Evolutionary conservation across 2,329 filamentous ascomycete species (phyloP).

Genomic region (Thelonectria olida): DNA sequence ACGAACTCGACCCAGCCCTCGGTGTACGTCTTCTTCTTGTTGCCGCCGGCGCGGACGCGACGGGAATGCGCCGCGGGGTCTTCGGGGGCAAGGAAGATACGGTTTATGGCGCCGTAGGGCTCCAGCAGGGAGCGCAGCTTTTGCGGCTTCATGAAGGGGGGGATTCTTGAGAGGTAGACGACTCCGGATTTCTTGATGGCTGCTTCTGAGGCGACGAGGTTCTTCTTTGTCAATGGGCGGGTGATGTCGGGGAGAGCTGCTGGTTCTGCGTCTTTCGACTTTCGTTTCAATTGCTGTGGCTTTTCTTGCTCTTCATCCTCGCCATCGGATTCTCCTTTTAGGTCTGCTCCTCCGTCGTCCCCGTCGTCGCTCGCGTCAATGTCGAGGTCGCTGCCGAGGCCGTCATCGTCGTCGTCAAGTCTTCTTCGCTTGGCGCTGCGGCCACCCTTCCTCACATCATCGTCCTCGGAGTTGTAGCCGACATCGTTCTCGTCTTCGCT

Average conservation of each 20-base stretch:
- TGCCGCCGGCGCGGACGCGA: slow-evolving; percentile 77
- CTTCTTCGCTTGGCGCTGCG: slow-evolving; percentile 71
- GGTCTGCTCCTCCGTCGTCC: slow-evolving; percentile 41
- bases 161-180: slow-evolving; percentile 83
- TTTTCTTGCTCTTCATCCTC: slow-evolving; percentile 32
- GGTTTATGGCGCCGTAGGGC: slow-evolving; percentile 79
- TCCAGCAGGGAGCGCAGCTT: slow-evolving; percentile 80
- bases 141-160: slow-evolving; percentile 87
- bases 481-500: slow-evolving; percentile 67
- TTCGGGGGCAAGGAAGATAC: slow-evolving; percentile 83
- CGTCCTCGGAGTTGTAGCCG: slow-evolving; percentile 75
- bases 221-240: slow-evolving; percentile 70
- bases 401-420: slow-evolving; percentile 53
- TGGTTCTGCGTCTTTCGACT: slow-evolving; percentile 41
- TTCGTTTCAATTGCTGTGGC: slow-evolving; percentile 36
- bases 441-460: slow-evolving; percentile 73
- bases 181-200: slow-evolving; percentile 80
- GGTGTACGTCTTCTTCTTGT: slow-evolving; percentile 83
- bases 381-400: slow-evolving; percentile 49
- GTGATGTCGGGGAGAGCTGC: slow-evolving; percentile 57
- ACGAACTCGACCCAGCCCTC: slow-evolving; percentile 90
- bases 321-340: slow-evolving; percentile 31
- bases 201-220: slow-evolving; percentile 70
- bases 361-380: slow-evolving; percentile 46
- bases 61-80: slow-evolving; percentile 72